Base-by-base conservation (phyloP, 2,329 filamentous ascomycete species). In the Diaporthe humulicola region DNA sequence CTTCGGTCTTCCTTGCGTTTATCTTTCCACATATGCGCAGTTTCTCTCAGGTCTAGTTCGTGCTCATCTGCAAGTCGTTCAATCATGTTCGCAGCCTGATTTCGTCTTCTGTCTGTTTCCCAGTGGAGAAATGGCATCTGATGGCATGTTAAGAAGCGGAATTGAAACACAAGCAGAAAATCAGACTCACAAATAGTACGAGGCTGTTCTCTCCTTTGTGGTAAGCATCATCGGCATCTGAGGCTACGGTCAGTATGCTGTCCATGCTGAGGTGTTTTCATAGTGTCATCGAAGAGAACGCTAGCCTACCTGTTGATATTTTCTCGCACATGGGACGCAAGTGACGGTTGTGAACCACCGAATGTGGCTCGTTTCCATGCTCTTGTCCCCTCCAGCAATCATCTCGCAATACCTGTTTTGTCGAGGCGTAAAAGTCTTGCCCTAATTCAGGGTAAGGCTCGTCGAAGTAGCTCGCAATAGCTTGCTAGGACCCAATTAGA, bases 71-170 rank as follows among this genome's bases (percentile, higher is more conserved):
- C 64, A n/a, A 45, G 30, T 10, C 78, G 73, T 48, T 78, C 77
- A 14, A 85, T 84, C 30, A 81, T 76, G 0, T 66, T 74, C 0
- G 81, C 78, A 19, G 83, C 79, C 8, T 77, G 78, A 0, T 80
- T 77, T 6, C 81, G 80, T 57, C 79, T 82, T 1, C 80, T 78
- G 14, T 84, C 82, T 0, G 81, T 84, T 42, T 86, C 84, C 84
- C 84, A 86, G 33, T 86, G 84, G 1, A 86, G 81, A 58, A 81
- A 85, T 1, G 84, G 84, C 81, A 85, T 83, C 83, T 85, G 28
- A 38, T 28, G 10, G 28, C 25, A 14, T 28, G 17, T 33, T 22
- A 17, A 40, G 28, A n/a, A 22, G 38, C 15, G 7, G 33, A 10
- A 3, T 64, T 12, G 25, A 48, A 10, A 25, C 4, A 2, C 22